Evolutionary conservation across 2,329 filamentous ascomycete species (phyloP), one percentile per base, ranked within the genome.

Genomic region (Penicillium sp.): DNA sequence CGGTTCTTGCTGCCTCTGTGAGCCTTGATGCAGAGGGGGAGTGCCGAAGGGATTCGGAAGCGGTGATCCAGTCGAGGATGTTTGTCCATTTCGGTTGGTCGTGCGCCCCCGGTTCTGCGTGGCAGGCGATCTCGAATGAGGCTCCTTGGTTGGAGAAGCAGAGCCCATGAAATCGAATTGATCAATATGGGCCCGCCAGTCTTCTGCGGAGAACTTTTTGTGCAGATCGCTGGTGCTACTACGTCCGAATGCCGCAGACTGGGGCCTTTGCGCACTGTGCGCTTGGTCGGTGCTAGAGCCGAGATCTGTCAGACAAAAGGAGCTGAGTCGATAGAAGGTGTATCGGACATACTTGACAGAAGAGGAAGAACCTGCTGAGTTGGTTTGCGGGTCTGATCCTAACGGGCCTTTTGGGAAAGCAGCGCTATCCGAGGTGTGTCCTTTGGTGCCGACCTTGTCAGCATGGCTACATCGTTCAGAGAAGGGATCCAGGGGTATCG

Each of bases 151-250:
- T 16, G 55, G 48, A 8, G 69, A 54, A 42, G 57, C 63, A 35
- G 72, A 68, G 4, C 65, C 65, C 36, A 78, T 72, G 51, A 74
- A 72, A 16, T 73, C 69, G 27, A 71, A 67, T 2, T 61, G 58
- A 8, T 60, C 54, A n/a, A 76, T 66, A 41, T 69, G 70, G 44
- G 67, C 68, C 44, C 70, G 66, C 74, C 74, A 78, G 18, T 74
- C 73, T 11, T 69, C 67, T 1, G 74, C 72, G 5, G 74, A 74
- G 45, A 79, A 79, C 42, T 70, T 70, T 30, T 72, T 72, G 27
- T 70, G 70, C 41, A 72, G 45, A 40, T 65, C 58, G 39, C 64
- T 68, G 49, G 74, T 65, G 50, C 67, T 72, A 38, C 63, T 71
- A 40, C 68, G 71, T 42, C 68, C 74, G 34, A 66, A 66, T 16